Base-by-base conservation (phyloP, 805 yeast species). In the Hanseniaspora lindneri region DNA sequence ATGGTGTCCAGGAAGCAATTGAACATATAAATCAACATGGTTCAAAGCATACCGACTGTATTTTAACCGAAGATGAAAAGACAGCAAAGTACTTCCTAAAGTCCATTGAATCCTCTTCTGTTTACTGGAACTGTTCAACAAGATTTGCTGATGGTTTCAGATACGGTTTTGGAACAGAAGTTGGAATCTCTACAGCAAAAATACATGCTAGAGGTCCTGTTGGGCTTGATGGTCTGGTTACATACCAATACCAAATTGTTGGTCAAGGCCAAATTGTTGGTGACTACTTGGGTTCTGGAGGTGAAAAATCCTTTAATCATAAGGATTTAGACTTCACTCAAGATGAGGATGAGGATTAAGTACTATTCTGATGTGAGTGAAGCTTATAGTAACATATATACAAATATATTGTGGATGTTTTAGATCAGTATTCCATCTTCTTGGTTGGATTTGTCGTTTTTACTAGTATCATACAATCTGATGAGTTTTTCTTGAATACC, bases 141-240 rank as follows among this genome's bases (percentile, higher is more conserved):
- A 73, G 99, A 60, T 92, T 92, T 67, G 97, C 99, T 6, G 99
- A 92, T 65, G 99, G 99, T 3, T 92, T 85, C 73, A 76, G 98
- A 62, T 92, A 89, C 60, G 99, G 99, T 0, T 92, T 94, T 62
- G 99, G 99, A 47, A 82, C 99, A 5, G 99, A 92, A 65, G 98
- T 92, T 16, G 99, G 99, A 30, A 89, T 92, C 52, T 82, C 95
- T 42, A 92, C 98, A 39, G 88, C 89, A 61, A 92, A 92, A 64
- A 86, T 92, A 53, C 99, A 92, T 62, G 95, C 98, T 9, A 75
- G 99, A 59, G 99, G 99, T 2, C 99, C 98, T 14, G 97, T 92
- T 29, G 99, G 99, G 2, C 72, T 92, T 28, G 99, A 92, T 61
- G 99, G 99, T 1, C 72, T 92, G 55, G 94, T 89, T 62, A 84